A percentile compares a stretch with the other conserved stretches of the same genome.
These are phyloP conservation scores for Spiromastix sp. DNA, from an alignment of 2,329 filamentous ascomycete genomes.

Conservation along the genomic window DNA sequence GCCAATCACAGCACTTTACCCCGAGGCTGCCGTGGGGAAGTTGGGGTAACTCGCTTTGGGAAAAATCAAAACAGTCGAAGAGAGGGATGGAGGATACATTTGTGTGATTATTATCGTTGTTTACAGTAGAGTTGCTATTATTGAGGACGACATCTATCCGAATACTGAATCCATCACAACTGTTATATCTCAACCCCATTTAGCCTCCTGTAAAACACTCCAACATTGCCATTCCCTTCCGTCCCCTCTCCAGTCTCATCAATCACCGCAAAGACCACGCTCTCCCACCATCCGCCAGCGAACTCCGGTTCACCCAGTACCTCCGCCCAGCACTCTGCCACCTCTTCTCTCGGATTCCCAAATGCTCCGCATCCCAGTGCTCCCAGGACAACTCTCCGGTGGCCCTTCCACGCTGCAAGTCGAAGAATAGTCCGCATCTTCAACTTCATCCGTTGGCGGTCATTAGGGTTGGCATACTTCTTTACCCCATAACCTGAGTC, in stretches of 20 bases:
- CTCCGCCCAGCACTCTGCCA: conserved; percentile 48
- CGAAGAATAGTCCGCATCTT: conserved; percentile 8
- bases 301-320: conserved; percentile 50
- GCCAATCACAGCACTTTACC: no score
- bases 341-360: conserved; percentile 45
- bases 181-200: conserved; percentile 6
- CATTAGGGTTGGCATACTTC: conserved; percentile 1
- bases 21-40: no score
- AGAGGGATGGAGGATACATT: no score
- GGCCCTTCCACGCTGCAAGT: conserved; percentile 6
- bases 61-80: no score
- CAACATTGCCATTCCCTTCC: conserved; percentile 16
- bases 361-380: conserved; percentile 57
- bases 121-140: no score
- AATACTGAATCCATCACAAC: no score
- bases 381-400: conserved; percentile 39
- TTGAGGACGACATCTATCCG: no score
- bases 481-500: not conserved
- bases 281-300: conserved; percentile 47
- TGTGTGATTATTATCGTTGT: no score
- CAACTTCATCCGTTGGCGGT: conserved; percentile 6
- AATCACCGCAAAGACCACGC: conserved; percentile 51
- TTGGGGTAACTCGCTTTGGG: no score
- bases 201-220: conserved; percentile 9
- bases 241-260: conserved; percentile 19